Percentiles rank a stretch among this genome's conserved stretches.
These are phyloP conservation scores for Litsea cubeba DNA, from an alignment of 164 flowering plant genomes.

Conservation along the genomic window DNA sequence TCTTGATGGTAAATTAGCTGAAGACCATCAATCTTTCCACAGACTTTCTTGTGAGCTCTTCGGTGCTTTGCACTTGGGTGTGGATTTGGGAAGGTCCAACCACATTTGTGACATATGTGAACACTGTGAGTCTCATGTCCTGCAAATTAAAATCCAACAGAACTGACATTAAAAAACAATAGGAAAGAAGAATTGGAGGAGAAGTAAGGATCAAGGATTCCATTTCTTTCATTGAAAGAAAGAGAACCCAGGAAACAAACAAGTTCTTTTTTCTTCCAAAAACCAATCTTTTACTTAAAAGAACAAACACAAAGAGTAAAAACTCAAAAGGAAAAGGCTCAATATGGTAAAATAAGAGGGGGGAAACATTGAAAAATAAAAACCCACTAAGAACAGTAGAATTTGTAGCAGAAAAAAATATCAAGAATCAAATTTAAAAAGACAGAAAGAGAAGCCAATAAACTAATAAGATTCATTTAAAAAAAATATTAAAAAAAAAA, in stretches of 20 bases:
- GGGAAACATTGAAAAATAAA: no score
- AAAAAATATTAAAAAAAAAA: no score
- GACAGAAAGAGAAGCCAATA: no score
- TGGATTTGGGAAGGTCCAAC: conserved; percentile 75
- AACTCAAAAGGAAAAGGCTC: no score
- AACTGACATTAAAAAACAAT: neutral
- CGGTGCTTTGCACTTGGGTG: conserved; percentile 82
- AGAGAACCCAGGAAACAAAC: neutral
- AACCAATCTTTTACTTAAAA: no score
- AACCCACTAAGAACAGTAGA: neutral
- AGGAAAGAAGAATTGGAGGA: neutral
- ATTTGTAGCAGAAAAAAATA: neutral
- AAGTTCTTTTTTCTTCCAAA: no score
- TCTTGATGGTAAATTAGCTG: conserved; percentile 23
- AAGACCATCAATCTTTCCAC: conserved; percentile 66
- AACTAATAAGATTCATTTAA: no score
- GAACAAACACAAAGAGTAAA: no score
- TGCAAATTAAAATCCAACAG: conserved; percentile 14
- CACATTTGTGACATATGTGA: conserved; percentile 65
- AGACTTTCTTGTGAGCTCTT: conserved; percentile 72
- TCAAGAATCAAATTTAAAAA: neutral
- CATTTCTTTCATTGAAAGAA: neutral
- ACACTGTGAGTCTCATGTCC: conserved; percentile 48
- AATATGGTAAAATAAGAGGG: no score
- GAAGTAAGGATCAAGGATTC: neutral